Evolutionary conservation across 1,139 yeast genomes (phyloP).

Genomic region (Sugiyamaella sp.): DNA sequence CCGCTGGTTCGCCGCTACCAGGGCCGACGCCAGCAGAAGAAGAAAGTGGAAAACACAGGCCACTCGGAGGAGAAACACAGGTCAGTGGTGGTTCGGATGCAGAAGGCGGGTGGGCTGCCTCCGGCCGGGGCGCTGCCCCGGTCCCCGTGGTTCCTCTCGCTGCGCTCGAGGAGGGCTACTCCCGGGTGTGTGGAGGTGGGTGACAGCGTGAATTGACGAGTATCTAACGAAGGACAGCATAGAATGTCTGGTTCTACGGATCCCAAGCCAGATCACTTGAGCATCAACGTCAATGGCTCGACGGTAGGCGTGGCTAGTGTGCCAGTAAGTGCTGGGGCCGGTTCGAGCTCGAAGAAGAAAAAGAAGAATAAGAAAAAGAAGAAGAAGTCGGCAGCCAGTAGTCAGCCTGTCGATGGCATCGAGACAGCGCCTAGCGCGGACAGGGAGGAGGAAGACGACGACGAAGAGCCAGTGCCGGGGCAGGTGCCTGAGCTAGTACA

Average conservation of each 20-base stretch:
- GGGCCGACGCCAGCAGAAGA: no score
- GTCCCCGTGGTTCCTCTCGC: background rate
- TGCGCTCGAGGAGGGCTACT: slow-evolving; percentile 2
- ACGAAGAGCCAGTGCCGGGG: background rate
- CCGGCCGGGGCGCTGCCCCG: slow-evolving; percentile 3
- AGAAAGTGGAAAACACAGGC: no score
- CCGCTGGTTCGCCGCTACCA: no score
- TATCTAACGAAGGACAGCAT: no score
- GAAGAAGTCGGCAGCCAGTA: background rate
- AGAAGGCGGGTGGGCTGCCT: no score
- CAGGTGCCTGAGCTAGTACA: no score
- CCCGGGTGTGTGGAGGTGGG: background rate
- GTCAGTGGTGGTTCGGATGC: no score
- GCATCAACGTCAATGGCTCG: background rate
- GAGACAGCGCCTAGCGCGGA: background rate
- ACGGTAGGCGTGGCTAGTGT: background rate
- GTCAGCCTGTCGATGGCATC: background rate
- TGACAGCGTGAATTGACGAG: background rate
- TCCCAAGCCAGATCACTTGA: slow-evolving; percentile 1
- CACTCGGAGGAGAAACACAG: no score
- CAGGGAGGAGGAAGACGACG: slow-evolving; percentile 2
- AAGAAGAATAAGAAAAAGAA: slow-evolving; percentile 16
- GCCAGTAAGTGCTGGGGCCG: background rate
- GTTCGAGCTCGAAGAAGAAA: slow-evolving; percentile 8
- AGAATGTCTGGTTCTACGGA: background rate